Conservation (phyloP, 2,329 filamentous ascomycete species). For the Hymenoscyphus occultus region DNA sequence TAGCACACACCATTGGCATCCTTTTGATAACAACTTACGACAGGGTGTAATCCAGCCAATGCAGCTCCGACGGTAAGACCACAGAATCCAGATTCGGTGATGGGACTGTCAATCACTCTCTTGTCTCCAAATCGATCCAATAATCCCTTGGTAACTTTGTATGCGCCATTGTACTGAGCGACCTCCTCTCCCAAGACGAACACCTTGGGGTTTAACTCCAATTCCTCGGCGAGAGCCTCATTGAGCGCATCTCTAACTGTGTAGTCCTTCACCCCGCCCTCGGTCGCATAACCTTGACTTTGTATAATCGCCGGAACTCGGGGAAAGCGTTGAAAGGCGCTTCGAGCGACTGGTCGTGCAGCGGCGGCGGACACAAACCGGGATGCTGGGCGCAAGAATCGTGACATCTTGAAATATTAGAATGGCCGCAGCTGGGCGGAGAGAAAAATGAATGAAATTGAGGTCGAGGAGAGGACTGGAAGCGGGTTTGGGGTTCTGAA, state of each 20-base stretch:
- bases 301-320: constrained; percentile 35
- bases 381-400: constrained; percentile 62
- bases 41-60: constrained; percentile 87
- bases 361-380: constrained; percentile 57
- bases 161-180: constrained; percentile 99
- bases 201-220: constrained; percentile 90
- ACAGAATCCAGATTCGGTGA: constrained; percentile 94
- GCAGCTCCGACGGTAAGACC: constrained; percentile 94
- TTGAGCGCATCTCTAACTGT: constrained; percentile 97
- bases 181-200: constrained; percentile 98
- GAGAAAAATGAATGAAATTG: constrained; percentile 20
- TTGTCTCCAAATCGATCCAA: constrained; percentile 96
- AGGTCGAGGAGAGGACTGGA: constrained; percentile 6
- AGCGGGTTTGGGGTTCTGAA: neutral
- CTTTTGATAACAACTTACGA: constrained; percentile 60
- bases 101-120: constrained; percentile 96
- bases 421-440: constrained; percentile 22
- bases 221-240: constrained; percentile 95
- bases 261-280: constrained; percentile 75
- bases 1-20: constrained; percentile 15
- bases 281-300: constrained; percentile 36
- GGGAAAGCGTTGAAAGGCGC: constrained; percentile 47
- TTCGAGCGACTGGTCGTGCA: constrained; percentile 45
- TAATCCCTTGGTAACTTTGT: constrained; percentile 98
- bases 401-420: constrained; percentile 39